Evolutionary conservation across 805 yeast genomes (phyloP), one percentile per base, ranked within the genome.

Genomic region (Grigorovia humatica): DNA sequence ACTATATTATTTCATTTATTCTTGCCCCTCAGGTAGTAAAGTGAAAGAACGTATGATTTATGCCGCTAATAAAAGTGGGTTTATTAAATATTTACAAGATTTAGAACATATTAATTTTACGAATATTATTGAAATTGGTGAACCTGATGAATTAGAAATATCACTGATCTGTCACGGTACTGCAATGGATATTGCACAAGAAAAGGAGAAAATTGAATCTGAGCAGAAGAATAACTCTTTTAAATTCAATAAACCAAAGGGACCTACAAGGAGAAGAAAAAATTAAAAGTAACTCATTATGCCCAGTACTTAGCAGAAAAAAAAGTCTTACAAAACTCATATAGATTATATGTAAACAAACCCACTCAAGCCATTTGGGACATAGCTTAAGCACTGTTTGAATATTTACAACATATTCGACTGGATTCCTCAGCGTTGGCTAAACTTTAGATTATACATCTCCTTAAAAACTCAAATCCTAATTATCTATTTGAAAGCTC

Each of bases 31-130:
- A 0, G 89, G 90, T 1, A 83, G 96, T 44, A 83, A 82, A 68
- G 93, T 93, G 43, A 85, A 83, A 66, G 93, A 89, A 49, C 78
- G 98, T 60, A 91, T 91, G 97, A 66, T 89, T 48, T 88, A 89
- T 62, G 98, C 99, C 1, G 79, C 96, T 2, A 84, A 83, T 55
- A 84, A 82, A 62, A 75, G 74, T 49, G 85, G 83, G 8, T 74
- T 85, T 51, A 67, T 81, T 38, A 74, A 72, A 46, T 73, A 76
- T 52, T 70, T 85, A 62, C 72, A 75, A 54, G 55, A 62, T 18
- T 52, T 62, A 8, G 69, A 68, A 45, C 64, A 63, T 1, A 58
- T 74, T 40, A 62, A 64, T 9, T 65, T 82, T 23, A 73, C 73
- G 40, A 77, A 77, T 48, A 65, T 74, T 12, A 63, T 85, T 20